These are phyloP conservation scores for Neurospora sp. DNA, from an alignment of 2,329 filamentous ascomycete genomes.

Conservation along the genomic window DNA sequence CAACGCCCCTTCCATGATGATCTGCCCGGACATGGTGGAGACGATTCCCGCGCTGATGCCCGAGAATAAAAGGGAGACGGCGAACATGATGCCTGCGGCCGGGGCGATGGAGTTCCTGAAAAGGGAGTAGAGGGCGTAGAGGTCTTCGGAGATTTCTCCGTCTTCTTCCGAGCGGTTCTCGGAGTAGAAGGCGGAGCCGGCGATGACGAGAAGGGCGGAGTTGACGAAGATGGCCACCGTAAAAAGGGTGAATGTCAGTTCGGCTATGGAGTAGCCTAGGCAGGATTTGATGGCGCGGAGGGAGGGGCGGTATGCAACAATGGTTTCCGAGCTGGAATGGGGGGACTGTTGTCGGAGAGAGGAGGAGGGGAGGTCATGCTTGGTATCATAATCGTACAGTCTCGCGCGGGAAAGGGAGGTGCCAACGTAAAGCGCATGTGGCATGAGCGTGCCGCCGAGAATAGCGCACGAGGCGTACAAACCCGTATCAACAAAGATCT, in stretches of 20 bases:
- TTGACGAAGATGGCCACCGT: slow-evolving; percentile 76
- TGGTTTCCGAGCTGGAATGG: slow-evolving; percentile 19
- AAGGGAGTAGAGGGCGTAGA: slow-evolving; percentile 62
- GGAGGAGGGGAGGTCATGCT: slow-evolving; percentile 27
- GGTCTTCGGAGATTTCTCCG: slow-evolving; percentile 48
- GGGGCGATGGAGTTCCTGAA: slow-evolving; percentile 57
- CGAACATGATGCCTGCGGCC: slow-evolving; percentile 59
- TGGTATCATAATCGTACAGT: slow-evolving; percentile 50
- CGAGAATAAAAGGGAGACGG: slow-evolving; percentile 56
- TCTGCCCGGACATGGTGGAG: slow-evolving; percentile 68
- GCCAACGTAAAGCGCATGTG: slow-evolving; percentile 54
- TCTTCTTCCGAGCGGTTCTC: slow-evolving; percentile 15
- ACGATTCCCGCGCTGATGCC: slow-evolving; percentile 61
- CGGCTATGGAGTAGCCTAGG: slow-evolving; percentile 61
- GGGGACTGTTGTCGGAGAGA: slow-evolving; percentile 19
- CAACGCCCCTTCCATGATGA: slow-evolving; percentile 24
- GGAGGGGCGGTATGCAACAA: slow-evolving; percentile 56
- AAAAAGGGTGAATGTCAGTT: slow-evolving; percentile 60
- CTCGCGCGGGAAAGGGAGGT: slow-evolving; percentile 56
- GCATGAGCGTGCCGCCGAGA: slow-evolving; percentile 62
- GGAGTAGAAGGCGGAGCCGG: slow-evolving; percentile 60
- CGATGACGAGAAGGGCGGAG: slow-evolving; percentile 66
- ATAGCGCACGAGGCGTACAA: slow-evolving; percentile 61
- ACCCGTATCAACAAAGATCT: slow-evolving; percentile 45
- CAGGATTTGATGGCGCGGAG: slow-evolving; percentile 61